These are phyloP conservation scores for Blastobotrys muscicola DNA, from an alignment of 805 yeast species.

Conservation along the genomic window DNA sequence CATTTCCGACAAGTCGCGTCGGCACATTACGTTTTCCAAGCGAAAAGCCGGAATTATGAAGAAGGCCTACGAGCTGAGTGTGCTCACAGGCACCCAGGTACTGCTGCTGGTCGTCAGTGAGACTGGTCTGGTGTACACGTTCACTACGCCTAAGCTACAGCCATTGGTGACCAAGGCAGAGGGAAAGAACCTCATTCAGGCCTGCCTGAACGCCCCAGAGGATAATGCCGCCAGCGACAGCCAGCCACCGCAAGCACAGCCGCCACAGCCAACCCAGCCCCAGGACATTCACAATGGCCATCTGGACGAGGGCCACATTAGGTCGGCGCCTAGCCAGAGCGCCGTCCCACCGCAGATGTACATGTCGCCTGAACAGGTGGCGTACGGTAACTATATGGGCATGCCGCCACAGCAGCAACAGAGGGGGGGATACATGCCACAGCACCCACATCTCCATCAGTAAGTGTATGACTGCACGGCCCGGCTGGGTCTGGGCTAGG, in stretches of 20 bases:
- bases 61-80: conserved; percentile 96
- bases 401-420: conserved; percentile 21
- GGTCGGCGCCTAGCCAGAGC: conserved; percentile 37
- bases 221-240: conserved; percentile 39
- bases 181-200: conserved; percentile 93
- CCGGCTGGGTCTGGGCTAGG: too few species aligned
- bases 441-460: conserved; percentile 16
- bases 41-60: conserved; percentile 99
- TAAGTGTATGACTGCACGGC: neutral
- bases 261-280: conserved; percentile 27
- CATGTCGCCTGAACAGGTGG: conserved; percentile 36
- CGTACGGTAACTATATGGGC: conserved; percentile 51
- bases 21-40: conserved; percentile 96
- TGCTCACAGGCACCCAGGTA: conserved; percentile 95
- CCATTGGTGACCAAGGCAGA: conserved; percentile 96
- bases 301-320: conserved; percentile 1
- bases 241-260: conserved; percentile 27
- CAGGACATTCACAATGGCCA: conserved; percentile 24
- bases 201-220: conserved; percentile 95
- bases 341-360: conserved; percentile 26
- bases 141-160: conserved; percentile 97
- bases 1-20: conserved; percentile 93
- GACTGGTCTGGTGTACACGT: conserved; percentile 97
- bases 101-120: conserved; percentile 89
- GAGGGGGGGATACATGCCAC: conserved; percentile 17